Percentiles rank a stretch among this genome's conserved stretches.
phyloP scores from a whole-genome alignment of 2,329 filamentous ascomycete species.

The Aspergillus pseudoviridinutans region DNA sequence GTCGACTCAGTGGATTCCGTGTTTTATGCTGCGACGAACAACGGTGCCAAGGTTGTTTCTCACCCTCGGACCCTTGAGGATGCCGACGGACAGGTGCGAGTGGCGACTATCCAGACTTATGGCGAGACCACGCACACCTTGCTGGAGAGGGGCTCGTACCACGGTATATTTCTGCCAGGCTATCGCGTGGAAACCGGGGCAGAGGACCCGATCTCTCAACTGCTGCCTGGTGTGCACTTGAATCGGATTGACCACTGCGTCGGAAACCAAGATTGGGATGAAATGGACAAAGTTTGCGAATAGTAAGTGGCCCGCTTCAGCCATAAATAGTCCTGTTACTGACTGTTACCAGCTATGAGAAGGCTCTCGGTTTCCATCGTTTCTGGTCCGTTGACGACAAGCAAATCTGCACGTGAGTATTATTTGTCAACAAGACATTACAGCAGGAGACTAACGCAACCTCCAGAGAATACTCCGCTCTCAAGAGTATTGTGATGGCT shows the following conservation, averaged over 20 bases:
- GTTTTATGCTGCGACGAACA: constrained; percentile 65
- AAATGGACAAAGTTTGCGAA: constrained; percentile 66
- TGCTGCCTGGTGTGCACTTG: constrained; percentile 63
- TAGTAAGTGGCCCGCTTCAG: constrained; percentile 42
- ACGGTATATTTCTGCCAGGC: constrained; percentile 76
- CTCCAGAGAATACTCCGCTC: constrained; percentile 69
- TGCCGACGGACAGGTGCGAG: constrained; percentile 62
- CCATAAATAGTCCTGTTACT: not conserved
- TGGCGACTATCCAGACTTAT: constrained; percentile 83
- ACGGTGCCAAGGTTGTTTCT: constrained; percentile 39
- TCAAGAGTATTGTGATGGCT: constrained; percentile 87
- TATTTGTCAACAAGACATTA: no score
- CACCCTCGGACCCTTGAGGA: constrained; percentile 58
- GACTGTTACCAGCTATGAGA: constrained; percentile 64
- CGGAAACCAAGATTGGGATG: constrained; percentile 92
- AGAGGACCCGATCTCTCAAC: constrained; percentile 44
- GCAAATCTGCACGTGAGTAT: constrained; percentile 67
- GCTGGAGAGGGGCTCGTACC: constrained; percentile 68
- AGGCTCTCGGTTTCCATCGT: constrained; percentile 84
- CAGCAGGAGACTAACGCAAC: not conserved
- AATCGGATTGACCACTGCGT: constrained; percentile 91
- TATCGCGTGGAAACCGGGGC: constrained; percentile 57
- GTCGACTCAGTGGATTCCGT: constrained; percentile 84
- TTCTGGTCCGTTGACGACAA: constrained; percentile 97
- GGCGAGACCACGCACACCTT: constrained; percentile 94